Base-by-base conservation (phyloP, 2,329 filamentous ascomycete genomes). In the Colletotrichum graminicola region DNA sequence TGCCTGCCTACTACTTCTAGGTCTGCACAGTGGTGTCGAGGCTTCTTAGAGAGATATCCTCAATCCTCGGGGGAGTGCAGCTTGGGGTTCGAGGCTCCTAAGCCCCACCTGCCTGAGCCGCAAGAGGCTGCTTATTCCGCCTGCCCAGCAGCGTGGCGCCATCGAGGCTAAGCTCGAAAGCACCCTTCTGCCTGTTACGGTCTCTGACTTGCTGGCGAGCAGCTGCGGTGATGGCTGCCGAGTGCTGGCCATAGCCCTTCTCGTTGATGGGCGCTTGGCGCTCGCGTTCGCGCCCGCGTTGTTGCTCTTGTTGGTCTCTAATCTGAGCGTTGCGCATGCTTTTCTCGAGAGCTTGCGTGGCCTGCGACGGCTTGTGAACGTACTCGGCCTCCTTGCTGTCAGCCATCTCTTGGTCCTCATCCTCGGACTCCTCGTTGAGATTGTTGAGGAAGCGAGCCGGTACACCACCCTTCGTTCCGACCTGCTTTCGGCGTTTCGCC, bases 101-200 rank as follows among this genome's bases (percentile, higher is more conserved):
- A 57, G 70, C 74, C 52, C 74, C 74, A 12, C 72, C 83, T 56
- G 83, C 83, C 41, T 79, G 83, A 71, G 85, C 83, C 32, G 85
- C 80, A n/a, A 66, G 14, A 55, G 87, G 81, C 76, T 90, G 89
- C 76, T 87, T 85, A 29, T 84, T 85, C 71, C 90, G 83, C 76
- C 95, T 90, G 41, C 95, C 95, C 5, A 99, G 85, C 62, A 99
- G 82, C 1, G 95, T 98, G 1, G 96, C 93, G 67, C 96, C 96
- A 75, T 97, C 94, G 47, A 99, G 84, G 78, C 91, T 98, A 57
- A 99, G 88, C 82, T 99, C 96, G 75, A 99, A 99, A 0, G 93
- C 91, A 41, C 94, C 94, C 81, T 92, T 93, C 75, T 93, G 90
- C 73, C 86, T 88, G 68, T 90, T 88, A 41, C 89, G 86, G 55